Percentiles rank a stretch among this genome's conserved stretches.
Evolutionary conservation across 2,329 filamentous ascomycete genomes (phyloP).

Genomic region (Massarina eburnea): DNA sequence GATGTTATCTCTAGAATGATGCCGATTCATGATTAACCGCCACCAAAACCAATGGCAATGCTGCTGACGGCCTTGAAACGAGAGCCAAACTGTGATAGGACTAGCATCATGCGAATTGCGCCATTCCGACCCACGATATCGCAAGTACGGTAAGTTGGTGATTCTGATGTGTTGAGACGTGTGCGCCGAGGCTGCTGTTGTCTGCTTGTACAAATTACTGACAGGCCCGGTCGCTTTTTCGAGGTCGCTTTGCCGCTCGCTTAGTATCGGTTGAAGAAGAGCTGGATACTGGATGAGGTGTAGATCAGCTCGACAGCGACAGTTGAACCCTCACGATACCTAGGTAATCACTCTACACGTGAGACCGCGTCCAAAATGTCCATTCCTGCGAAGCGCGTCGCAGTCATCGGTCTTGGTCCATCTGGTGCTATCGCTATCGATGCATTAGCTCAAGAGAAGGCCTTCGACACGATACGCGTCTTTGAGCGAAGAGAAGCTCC

Average conservation of each 20-base stretch:
- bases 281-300: no score
- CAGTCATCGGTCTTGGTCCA: conserved; percentile 64
- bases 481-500: conserved; percentile 63
- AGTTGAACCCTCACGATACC: no score
- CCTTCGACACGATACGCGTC: conserved; percentile 61
- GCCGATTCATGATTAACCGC: neutral
- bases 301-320: no score
- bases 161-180: no score
- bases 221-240: no score
- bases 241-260: no score
- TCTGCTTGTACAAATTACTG: no score
- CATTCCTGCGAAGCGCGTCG: conserved; percentile 46
- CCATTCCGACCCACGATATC: conserved; percentile 21
- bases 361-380: conserved; percentile 9
- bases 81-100: conserved; percentile 10
- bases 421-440: conserved; percentile 63
- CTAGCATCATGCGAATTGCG: conserved; percentile 21
- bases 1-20: conserved; percentile 5
- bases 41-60: neutral
- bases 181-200: no score
- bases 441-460: conserved; percentile 60
- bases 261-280: no score
- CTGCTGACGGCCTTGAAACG: conserved; percentile 5
- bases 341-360: neutral
- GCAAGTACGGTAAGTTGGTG: conserved; percentile 9